Evolutionary conservation across 2,329 filamentous ascomycete species (phyloP), one percentile per base, ranked within the genome.

Genomic region (Chaetomium strumarium): DNA sequence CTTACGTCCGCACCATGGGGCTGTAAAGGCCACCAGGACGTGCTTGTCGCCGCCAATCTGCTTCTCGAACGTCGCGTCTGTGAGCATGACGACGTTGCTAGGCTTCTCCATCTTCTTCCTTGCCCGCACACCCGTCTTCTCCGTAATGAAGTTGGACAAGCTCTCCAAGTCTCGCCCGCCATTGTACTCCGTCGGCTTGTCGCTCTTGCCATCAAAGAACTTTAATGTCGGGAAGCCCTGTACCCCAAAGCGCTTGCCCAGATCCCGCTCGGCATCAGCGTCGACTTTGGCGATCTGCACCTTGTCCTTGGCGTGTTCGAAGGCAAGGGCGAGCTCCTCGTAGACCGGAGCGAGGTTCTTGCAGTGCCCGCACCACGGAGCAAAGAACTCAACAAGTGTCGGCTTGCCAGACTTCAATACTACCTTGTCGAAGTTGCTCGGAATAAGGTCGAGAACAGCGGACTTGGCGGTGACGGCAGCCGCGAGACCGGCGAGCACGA

Each of bases 331-430:
- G 40, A 99, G 83, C 68, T 99, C 88, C 70, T 99, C 93, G 72
- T 95, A 99, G 55, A 95, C 77, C 46, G 93, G 95, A 14, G 93
- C 93, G 33, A 99, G 86, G 66, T 76, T 95, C 81, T 97, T 97
- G 89, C 93, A 99, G 79, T 99, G 93, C 31, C 93, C 95, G 67
- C 93, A 99, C 93, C 93, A 99, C 20, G 92, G 91, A 33, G 93
- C 93, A 68, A 95, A 97, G 81, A 99, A 99, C 71, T 97, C 91
- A 63, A 97, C 90, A 24, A 99, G 84, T 0, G 93, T 91, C 40
- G 93, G 92, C 77, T 95, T 97, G 71, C 90, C 90, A 42, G 88
- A 92, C 69, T 95, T 83, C 55, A 96, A 79, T 59, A 96, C 90
- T 51, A 96, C 78, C 44, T 85, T 75, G 76, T 97, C 92, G 70